Evolutionary conservation across 1,284 basidiomycete species (phyloP).

Genomic region (Rhizoctonia solani): DNA sequence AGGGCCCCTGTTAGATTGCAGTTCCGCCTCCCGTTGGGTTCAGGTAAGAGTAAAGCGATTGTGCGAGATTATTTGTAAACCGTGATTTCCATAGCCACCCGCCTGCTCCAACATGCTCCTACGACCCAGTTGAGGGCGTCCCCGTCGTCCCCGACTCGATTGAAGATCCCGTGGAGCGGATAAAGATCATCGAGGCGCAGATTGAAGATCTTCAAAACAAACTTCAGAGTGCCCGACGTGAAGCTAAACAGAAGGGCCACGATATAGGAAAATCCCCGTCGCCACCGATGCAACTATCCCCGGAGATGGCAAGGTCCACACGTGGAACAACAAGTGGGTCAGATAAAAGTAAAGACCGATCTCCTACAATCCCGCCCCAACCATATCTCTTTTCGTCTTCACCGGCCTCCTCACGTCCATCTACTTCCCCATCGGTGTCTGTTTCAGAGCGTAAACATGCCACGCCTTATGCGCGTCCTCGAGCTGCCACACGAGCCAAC

Average conservation of each 20-base stretch:
- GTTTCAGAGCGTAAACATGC: conserved; percentile 29
- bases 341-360: conserved; percentile 32
- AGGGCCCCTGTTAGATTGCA: conserved; percentile 29
- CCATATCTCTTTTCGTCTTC: conserved; percentile 29
- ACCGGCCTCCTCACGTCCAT: conserved; percentile 32
- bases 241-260: conserved; percentile 47
- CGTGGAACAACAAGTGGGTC: conserved; percentile 30
- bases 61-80: not conserved
- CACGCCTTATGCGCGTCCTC: conserved; percentile 23
- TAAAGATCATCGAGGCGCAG: conserved; percentile 74
- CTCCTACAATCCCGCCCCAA: conserved; percentile 32
- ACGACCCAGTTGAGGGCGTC: conserved; percentile 80
- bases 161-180: conserved; percentile 70
- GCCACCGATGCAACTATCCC: not conserved
- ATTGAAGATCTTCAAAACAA: conserved; percentile 71
- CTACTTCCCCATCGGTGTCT: conserved; percentile 32
- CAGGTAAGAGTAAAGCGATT: conserved; percentile 70
- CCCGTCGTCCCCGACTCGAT: conserved; percentile 67
- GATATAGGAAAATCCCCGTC: conserved; percentile 9
- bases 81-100: conserved; percentile 65
- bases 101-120: conserved; percentile 74
- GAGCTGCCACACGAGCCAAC: not conserved
- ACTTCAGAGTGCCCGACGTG: conserved; percentile 50
- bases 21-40: conserved; percentile 38
- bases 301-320: conserved; percentile 32